Conservation (phyloP, 139 green algal species). For the Chlorella sorokiniana region DNA sequence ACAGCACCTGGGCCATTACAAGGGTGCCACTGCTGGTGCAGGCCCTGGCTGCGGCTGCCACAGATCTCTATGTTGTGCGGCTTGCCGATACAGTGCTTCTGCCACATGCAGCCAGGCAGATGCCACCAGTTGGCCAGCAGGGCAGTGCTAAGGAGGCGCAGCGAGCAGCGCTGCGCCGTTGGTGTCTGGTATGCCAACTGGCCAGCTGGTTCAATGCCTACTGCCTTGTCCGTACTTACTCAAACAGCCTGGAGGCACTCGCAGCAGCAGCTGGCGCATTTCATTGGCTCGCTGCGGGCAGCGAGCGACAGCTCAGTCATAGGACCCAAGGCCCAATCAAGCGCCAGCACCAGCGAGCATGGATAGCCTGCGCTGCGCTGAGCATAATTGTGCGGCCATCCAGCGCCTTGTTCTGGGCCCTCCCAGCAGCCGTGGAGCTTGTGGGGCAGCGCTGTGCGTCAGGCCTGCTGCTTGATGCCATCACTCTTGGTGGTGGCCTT, state of each 20-base stretch:
- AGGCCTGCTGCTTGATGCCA: conserved; percentile 20
- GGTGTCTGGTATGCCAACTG: conserved; percentile 57
- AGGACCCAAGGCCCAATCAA: not conserved
- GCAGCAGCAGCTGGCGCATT: conserved; percentile 42
- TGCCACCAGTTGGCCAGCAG: not conserved
- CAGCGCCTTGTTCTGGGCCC: conserved; percentile 50
- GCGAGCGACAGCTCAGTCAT: not conserved
- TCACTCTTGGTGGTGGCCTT: conserved; percentile 5
- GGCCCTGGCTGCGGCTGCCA: conserved; percentile 45
- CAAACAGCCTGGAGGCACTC: conserved; percentile 65
- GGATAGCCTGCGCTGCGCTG: conserved; percentile 41
- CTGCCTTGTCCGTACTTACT: conserved; percentile 67
- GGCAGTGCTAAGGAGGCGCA: not conserved
- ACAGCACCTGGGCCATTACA: conserved; percentile 34
- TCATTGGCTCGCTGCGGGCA: conserved; percentile 37
- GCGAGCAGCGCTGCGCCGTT: conserved; percentile 39
- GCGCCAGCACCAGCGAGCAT: conserved; percentile 20
- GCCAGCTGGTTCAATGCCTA: conserved; percentile 77
- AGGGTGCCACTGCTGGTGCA: conserved; percentile 55
- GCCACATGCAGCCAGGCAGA: conserved; percentile 23
- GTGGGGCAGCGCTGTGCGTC: not conserved
- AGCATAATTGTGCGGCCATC: conserved; percentile 48
- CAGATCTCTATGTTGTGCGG: conserved; percentile 48
- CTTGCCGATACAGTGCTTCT: conserved; percentile 41
- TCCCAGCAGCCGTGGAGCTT: conserved; percentile 26